Evolutionary conservation across 305 asterid genomes (phyloP).

Genomic region (Fraxinus albicans): DNA sequence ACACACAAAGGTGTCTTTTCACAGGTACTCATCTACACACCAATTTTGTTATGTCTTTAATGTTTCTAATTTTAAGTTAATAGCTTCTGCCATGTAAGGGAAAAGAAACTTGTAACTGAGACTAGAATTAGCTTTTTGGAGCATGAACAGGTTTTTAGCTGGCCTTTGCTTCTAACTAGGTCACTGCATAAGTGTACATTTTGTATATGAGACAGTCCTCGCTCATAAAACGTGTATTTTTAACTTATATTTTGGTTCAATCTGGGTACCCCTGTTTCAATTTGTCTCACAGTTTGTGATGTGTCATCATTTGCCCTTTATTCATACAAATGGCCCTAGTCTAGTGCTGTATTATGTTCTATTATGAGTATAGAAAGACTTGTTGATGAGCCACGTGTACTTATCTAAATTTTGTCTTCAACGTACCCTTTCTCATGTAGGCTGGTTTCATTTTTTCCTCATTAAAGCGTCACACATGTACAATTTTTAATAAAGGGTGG

Average conservation of each 20-base stretch:
- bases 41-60: not conserved
- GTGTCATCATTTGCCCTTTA: not conserved
- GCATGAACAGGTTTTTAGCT: not conserved
- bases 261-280: not conserved
- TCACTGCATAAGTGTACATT: not conserved
- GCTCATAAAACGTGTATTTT: not conserved
- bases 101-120: not conserved
- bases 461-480: not conserved
- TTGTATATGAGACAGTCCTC: not conserved
- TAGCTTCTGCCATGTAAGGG: not conserved
- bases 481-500: not conserved
- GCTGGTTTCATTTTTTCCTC: not conserved
- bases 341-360: not conserved
- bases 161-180: not conserved
- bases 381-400: not conserved
- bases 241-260: not conserved
- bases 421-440: not conserved
- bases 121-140: not conserved
- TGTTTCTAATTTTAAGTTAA: not conserved
- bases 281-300: not conserved
- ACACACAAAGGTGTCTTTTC: conserved; percentile 88
- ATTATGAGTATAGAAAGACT: not conserved
- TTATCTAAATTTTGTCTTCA: not conserved
- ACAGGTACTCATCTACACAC: conserved; percentile 56
- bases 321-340: not conserved